Conservation (phyloP, 306 rosid genomes). For the Oemleria cerasiformis region DNA sequence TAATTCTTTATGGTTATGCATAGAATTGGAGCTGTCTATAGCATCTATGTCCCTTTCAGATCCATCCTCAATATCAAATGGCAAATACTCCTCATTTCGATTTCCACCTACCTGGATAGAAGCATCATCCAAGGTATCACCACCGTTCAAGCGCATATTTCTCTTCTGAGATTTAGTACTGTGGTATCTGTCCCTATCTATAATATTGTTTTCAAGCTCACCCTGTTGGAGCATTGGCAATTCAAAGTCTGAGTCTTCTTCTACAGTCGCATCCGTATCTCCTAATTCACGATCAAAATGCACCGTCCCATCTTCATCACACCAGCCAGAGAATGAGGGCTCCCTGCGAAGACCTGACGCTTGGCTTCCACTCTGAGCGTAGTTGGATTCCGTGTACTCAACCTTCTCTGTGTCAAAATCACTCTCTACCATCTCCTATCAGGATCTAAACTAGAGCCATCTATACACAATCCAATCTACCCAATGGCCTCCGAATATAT, state of each 20-base stretch:
- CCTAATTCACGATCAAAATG: conserved; percentile 36
- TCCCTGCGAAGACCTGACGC: conserved; percentile 49
- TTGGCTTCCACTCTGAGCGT: conserved; percentile 31
- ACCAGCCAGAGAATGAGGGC: conserved; percentile 75
- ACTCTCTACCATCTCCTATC: conserved; percentile 58
- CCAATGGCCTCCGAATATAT: conserved; percentile 25
- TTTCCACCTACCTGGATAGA: conserved; percentile 39
- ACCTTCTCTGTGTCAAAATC: conserved; percentile 42
- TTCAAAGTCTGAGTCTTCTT: conserved; percentile 58
- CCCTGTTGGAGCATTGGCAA: conserved; percentile 46
- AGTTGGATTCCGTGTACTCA: conserved; percentile 29
- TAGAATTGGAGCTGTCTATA: conserved; percentile 30
- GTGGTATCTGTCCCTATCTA: conserved; percentile 35
- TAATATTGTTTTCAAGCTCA: conserved; percentile 34
- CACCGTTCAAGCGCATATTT: conserved; percentile 44
- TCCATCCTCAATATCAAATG: conserved; percentile 63
- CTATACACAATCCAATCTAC: conserved; percentile 19
- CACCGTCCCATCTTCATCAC: conserved; percentile 48
- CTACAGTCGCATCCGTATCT: conserved; percentile 39
- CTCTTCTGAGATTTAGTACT: conserved; percentile 38
- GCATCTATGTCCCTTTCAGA: conserved; percentile 38
- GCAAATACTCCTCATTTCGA: conserved; percentile 48
- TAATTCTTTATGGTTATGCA: conserved; percentile 34
- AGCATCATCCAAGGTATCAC: conserved; percentile 47
- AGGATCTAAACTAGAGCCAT: conserved; percentile 37